Percentiles rank a stretch among this genome's conserved stretches.
Evolutionary conservation across 257 asterid genomes (phyloP).

Genomic region (Primulina eburnea): DNA sequence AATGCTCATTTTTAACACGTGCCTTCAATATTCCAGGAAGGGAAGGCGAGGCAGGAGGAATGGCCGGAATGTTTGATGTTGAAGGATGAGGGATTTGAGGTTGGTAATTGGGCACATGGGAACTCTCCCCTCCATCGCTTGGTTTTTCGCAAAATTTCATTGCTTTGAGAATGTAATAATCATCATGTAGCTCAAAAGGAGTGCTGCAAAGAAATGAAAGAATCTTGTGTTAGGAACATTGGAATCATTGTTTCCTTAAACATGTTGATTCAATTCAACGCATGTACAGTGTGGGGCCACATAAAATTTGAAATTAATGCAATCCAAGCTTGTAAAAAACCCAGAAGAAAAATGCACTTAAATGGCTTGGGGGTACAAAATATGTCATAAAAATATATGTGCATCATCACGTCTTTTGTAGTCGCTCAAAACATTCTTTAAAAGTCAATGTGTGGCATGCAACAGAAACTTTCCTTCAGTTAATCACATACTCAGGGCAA

Average conservation of each 20-base stretch:
- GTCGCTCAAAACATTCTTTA: neutral
- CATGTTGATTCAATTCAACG: neutral
- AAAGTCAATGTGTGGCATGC: neutral
- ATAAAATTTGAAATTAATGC: neutral
- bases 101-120: slow-evolving; percentile 43
- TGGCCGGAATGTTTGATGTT: slow-evolving; percentile 34
- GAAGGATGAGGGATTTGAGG: slow-evolving; percentile 42
- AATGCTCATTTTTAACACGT: slow-evolving; percentile 69
- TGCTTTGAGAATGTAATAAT: slow-evolving; percentile 80
- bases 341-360: neutral
- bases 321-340: neutral
- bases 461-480: neutral
- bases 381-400: neutral
- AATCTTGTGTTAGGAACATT: neutral
- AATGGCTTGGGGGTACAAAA: no score
- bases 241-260: neutral
- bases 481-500: neutral
- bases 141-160: slow-evolving; percentile 63
- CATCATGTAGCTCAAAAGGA: slow-evolving; percentile 95
- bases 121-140: slow-evolving; percentile 57
- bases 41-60: slow-evolving; percentile 60
- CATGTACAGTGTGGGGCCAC: neutral
- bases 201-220: slow-evolving; percentile 51
- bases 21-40: slow-evolving; percentile 78
- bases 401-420: neutral